These are phyloP conservation scores for Boletus rufocinnamomeus DNA, from an alignment of 768 basidiomycete genomes.

Conservation along the genomic window DNA sequence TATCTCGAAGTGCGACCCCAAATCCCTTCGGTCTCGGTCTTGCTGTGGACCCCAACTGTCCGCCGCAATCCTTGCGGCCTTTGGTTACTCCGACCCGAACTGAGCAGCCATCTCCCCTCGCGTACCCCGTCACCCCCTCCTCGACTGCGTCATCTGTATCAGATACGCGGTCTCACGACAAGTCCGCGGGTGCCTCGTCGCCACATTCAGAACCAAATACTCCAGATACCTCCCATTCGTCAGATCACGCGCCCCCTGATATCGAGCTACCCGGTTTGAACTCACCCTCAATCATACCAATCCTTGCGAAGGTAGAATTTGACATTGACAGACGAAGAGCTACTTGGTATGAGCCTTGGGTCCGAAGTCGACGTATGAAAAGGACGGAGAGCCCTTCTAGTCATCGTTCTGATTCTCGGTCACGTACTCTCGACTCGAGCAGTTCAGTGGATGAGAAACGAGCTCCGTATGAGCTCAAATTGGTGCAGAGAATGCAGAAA, in stretches of 20 bases:
- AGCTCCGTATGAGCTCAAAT: conserved; percentile 49
- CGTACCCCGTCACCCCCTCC: conserved; percentile 39
- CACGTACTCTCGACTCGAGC: conserved; percentile 26
- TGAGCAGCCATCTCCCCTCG: conserved; percentile 40
- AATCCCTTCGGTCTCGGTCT: conserved; percentile 49
- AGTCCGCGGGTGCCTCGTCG: conserved; percentile 51
- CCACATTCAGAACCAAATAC: conserved; percentile 49
- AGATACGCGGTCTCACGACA: conserved; percentile 47
- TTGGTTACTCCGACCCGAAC: conserved; percentile 46
- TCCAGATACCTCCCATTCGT: conserved; percentile 51
- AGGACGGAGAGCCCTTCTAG: conserved; percentile 47
- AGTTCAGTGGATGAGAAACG: conserved; percentile 32
- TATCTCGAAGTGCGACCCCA: conserved; percentile 38
- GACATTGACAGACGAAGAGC: conserved; percentile 84
- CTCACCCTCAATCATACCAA: conserved; percentile 68
- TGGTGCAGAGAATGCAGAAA: conserved; percentile 53
- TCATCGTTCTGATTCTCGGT: conserved; percentile 25
- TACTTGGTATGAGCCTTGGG: conserved; percentile 85
- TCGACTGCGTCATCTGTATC: conserved; percentile 55
- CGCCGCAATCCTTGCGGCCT: conserved; percentile 43
- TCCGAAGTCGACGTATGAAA: conserved; percentile 62
- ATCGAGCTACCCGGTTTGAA: conserved; percentile 67
- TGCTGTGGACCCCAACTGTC: conserved; percentile 37
- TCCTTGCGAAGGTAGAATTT: conserved; percentile 94
- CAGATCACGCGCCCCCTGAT: conserved; percentile 43